phyloP scores from a whole-genome alignment of 2,329 filamentous ascomycete species.

The Neocucurbitaria cava region DNA sequence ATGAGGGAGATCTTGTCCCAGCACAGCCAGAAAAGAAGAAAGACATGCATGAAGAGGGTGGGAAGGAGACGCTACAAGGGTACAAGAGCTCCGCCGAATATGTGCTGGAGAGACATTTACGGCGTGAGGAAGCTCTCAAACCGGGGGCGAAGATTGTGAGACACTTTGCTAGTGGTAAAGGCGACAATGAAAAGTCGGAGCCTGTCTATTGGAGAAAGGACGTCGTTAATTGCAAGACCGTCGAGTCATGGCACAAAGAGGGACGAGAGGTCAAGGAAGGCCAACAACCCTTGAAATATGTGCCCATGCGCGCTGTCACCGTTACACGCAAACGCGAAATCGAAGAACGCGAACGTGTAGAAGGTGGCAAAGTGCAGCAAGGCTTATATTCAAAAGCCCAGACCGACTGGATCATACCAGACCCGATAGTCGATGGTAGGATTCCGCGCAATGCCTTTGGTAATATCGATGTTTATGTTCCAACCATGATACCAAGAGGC shows the following conservation, averaged over 20 bases:
- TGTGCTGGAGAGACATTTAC: conserved; percentile 83
- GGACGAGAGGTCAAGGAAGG: conserved; percentile 77
- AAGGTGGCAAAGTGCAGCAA: conserved; percentile 84
- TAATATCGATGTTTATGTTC: conserved; percentile 94
- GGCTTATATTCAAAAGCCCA: conserved; percentile 84
- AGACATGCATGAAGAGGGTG: conserved; percentile 75
- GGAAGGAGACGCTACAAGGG: conserved; percentile 79
- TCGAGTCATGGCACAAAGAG: conserved; percentile 98
- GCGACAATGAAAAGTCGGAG: conserved; percentile 74
- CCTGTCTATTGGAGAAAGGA: conserved; percentile 82
- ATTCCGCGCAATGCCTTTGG: conserved; percentile 96
- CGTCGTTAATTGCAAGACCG: conserved; percentile 84
- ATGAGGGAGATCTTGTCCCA: conserved; percentile 76
- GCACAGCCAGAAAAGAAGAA: conserved; percentile 66
- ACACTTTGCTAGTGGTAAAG: conserved; percentile 77
- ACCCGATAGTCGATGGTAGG: conserved; percentile 80
- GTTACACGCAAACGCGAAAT: conserved; percentile 86
- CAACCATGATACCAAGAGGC: conserved; percentile 88
- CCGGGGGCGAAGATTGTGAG: conserved; percentile 73
- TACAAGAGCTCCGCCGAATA: conserved; percentile 88
- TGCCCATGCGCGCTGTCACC: conserved; percentile 90
- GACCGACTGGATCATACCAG: conserved; percentile 94
- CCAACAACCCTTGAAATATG: conserved; percentile 79
- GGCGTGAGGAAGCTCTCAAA: conserved; percentile 86
- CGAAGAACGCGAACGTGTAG: conserved; percentile 78